Conservation (phyloP, 192 early-diverging fungal genomes). For the Kappamyces sp. region DNA sequence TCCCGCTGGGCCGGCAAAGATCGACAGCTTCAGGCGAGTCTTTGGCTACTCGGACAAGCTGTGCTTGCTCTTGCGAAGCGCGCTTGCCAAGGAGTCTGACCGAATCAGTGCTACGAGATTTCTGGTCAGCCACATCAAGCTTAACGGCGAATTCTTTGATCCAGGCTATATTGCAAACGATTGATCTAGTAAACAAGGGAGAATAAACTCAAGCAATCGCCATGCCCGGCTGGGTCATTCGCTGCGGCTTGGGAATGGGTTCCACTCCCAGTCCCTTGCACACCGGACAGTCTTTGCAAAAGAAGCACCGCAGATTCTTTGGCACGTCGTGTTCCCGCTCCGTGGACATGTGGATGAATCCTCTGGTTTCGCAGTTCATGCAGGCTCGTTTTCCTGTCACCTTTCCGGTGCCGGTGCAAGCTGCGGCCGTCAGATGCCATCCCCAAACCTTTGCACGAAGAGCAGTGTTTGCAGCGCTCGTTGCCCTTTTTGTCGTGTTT, state of each 20-base stretch:
- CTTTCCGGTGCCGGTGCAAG: conserved; percentile 21
- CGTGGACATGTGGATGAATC: conserved; percentile 28
- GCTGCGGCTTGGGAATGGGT: conserved; percentile 17
- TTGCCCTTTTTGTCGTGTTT: conserved; percentile 27
- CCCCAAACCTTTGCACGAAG: conserved; percentile 27
- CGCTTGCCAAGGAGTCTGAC: no score
- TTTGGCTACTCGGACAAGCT: no score
- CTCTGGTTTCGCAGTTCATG: conserved; percentile 22
- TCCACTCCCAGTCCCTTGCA: conserved; percentile 39
- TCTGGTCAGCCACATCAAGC: no score
- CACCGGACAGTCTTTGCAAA: conserved; percentile 32
- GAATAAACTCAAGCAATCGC: no score
- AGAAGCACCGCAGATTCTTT: conserved; percentile 36
- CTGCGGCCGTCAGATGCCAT: conserved; percentile 9
- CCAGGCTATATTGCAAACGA: no score
- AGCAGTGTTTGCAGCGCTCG: conserved; percentile 28
- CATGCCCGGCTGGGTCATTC: no score
- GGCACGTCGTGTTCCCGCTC: conserved; percentile 36
- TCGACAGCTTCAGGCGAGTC: no score
- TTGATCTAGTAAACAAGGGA: no score
- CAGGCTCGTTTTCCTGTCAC: conserved; percentile 31
- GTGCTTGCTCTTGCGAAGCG: no score
- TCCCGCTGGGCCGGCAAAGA: conserved; percentile 23
- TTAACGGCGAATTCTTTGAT: no score
- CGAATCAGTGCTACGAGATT: no score